A percentile compares a stretch with the other conserved stretches of the same genome.
These are phyloP conservation scores for Tetradesmus obliquus DNA, from an alignment of 139 green algal species.

Conservation along the genomic window DNA sequence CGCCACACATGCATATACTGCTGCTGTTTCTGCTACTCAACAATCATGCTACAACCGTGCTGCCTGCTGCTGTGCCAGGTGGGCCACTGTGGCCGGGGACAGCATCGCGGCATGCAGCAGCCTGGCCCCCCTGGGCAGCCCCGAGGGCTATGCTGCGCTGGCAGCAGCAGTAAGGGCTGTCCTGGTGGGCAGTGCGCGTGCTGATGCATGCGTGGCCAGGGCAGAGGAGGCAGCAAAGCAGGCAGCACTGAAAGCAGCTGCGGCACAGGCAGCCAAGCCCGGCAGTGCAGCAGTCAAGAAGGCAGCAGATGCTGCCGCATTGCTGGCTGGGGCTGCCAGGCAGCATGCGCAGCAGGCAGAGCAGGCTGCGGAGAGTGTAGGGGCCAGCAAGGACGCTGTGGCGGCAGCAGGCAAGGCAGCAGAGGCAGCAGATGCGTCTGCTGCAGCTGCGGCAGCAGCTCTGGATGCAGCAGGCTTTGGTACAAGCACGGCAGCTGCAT, in stretches of 20 bases:
- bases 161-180: neutral
- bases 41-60: too few relatives aligned
- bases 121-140: neutral
- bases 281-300: neutral
- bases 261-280: neutral
- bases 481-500: neutral
- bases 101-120: neutral
- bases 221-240: neutral
- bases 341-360: neutral
- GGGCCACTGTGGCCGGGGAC: neutral
- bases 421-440: neutral
- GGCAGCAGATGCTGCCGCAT: neutral
- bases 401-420: neutral
- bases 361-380: neutral
- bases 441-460: neutral
- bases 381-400: neutral
- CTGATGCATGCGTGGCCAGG: neutral
- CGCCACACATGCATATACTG: too few relatives aligned
- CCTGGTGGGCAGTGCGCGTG: neutral
- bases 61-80: neutral
- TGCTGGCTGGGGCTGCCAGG: neutral
- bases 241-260: neutral
- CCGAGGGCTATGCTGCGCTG: neutral
- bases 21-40: too few relatives aligned
- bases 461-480: neutral